A percentile compares a stretch with the other conserved stretches of the same genome.
Conservation (phyloP, 2,329 filamentous ascomycete species). For the Ophiocordyceps camponoti-floridani region DNA sequence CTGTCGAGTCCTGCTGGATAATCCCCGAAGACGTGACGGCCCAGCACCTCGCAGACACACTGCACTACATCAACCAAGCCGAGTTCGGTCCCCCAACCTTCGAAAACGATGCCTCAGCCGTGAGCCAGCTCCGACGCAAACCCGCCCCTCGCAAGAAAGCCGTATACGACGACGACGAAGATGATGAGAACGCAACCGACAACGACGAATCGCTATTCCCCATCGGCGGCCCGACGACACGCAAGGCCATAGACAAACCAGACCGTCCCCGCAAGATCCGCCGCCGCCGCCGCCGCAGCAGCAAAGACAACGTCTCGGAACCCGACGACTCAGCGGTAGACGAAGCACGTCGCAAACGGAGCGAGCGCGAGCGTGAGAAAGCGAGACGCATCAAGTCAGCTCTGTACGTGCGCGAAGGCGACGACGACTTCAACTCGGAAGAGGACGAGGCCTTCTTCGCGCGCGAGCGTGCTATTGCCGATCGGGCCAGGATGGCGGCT, state of each 20-base stretch:
- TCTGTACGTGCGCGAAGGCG: conserved; percentile 62
- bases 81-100: conserved; percentile 65
- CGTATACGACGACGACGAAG: conserved; percentile 55
- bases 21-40: conserved; percentile 50
- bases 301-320: conserved; percentile 18
- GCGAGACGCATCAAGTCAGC: conserved; percentile 67
- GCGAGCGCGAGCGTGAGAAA: conserved; percentile 59
- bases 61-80: conserved; percentile 58
- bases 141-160: conserved; percentile 33
- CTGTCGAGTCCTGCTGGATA: conserved; percentile 60
- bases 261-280: conserved; percentile 34
- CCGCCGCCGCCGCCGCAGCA: conserved; percentile 24
- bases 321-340: conserved; percentile 45
- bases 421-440: conserved; percentile 77
- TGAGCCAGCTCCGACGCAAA: conserved; percentile 64
- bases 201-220: conserved; percentile 48
- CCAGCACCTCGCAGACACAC: conserved; percentile 45
- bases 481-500: conserved; percentile 25
- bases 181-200: conserved; percentile 23
- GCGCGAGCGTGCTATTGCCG: conserved; percentile 43
- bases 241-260: conserved; percentile 29
- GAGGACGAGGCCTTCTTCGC: conserved; percentile 56
- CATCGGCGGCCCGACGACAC: conserved; percentile 43
- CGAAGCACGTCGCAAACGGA: conserved; percentile 41
- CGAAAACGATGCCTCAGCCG: conserved; percentile 56